phyloP scores from a whole-genome alignment of 2,329 filamentous ascomycete species.

The Talaromyces sp. region DNA sequence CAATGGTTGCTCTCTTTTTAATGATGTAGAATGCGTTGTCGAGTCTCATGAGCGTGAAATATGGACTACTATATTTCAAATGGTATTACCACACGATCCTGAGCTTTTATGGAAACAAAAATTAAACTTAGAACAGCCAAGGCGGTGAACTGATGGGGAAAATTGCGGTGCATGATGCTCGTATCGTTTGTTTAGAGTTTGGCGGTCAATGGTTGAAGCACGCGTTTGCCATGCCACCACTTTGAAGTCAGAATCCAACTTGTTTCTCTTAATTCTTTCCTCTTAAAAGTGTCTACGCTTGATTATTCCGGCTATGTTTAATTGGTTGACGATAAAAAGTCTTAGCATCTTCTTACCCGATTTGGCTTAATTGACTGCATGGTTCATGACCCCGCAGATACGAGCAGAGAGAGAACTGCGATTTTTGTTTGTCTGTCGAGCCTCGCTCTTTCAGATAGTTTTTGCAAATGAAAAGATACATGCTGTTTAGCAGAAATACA shows the following conservation, averaged over 20 bases:
- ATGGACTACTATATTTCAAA: neutral
- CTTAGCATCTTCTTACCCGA: neutral
- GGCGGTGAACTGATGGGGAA: neutral
- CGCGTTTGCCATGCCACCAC: neutral
- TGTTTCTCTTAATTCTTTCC: neutral
- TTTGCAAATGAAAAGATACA: fast-evolving
- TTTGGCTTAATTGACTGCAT: neutral
- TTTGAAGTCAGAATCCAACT: neutral
- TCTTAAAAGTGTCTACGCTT: neutral
- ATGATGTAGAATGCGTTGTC: neutral
- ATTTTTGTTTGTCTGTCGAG: neutral
- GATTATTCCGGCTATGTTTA: neutral
- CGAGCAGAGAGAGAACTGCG: neutral
- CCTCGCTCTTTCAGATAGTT: neutral
- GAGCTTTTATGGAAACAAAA: neutral
- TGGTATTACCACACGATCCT: neutral
- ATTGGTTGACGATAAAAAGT: neutral
- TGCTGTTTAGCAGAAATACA: neutral
- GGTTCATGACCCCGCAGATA: neutral
- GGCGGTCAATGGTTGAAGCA: neutral
- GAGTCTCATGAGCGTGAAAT: neutral
- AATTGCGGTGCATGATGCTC: neutral
- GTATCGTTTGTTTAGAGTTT: neutral
- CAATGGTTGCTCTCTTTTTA: neutral
- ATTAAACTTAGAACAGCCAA: neutral